These are phyloP conservation scores for Ascochyta rabiei DNA, from an alignment of 2,329 filamentous ascomycete genomes.

Conservation along the genomic window DNA sequence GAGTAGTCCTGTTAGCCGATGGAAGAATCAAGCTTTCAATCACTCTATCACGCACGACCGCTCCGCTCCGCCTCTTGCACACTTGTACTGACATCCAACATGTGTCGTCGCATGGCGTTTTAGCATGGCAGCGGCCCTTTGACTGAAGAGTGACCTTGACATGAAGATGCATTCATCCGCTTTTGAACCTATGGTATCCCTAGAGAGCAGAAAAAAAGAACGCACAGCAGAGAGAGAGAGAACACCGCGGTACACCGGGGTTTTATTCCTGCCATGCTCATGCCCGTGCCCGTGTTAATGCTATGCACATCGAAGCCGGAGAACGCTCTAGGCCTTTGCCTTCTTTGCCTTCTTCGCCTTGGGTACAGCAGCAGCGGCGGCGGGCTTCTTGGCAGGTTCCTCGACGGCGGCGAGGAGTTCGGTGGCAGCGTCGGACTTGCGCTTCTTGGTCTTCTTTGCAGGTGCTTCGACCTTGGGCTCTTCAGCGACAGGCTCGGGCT, in stretches of 20 bases:
- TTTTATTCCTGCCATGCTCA: too few species aligned
- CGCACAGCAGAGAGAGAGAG: background rate
- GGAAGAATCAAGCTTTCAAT: background rate
- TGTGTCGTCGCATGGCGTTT: too few species aligned
- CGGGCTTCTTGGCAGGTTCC: constrained; percentile 27
- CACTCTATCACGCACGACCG: background rate
- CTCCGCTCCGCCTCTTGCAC: background rate
- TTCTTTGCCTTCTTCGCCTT: constrained; percentile 33
- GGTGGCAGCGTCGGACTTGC: constrained; percentile 27
- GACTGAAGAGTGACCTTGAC: background rate
- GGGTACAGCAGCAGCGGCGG: constrained; percentile 15
- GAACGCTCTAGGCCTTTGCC: constrained; percentile 10
- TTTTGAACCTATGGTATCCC: constrained; percentile 15
- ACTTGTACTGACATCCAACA: background rate
- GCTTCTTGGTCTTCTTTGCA: constrained; percentile 30
- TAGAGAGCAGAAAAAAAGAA: background rate
- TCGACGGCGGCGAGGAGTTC: constrained; percentile 18
- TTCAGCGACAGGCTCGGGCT: constrained; percentile 32
- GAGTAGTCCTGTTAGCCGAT: background rate
- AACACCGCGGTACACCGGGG: background rate
- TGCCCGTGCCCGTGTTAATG: background rate
- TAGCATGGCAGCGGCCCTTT: too few species aligned
- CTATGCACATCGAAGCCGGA: background rate
- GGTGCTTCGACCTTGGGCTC: constrained; percentile 12
- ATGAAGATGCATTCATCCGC: constrained; percentile 8